Evolutionary conservation across 2,329 filamentous ascomycete genomes (phyloP).

Genomic region (Claviceps maximensis): DNA sequence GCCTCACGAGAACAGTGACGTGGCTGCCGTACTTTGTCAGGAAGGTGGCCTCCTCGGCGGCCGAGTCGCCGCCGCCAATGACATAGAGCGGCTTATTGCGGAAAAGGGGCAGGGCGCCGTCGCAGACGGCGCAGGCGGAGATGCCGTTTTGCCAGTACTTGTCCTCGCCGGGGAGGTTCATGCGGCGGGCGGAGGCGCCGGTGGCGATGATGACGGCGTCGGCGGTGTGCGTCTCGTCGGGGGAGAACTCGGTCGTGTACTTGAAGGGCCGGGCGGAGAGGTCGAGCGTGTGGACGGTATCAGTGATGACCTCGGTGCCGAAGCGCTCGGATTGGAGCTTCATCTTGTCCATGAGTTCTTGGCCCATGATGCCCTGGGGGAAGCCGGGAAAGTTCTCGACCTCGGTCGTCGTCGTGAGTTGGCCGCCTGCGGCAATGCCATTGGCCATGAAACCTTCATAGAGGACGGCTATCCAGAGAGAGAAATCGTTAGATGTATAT

Average conservation of each 20-base stretch:
- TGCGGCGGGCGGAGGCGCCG: conserved; percentile 76
- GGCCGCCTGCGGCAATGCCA: conserved; percentile 87
- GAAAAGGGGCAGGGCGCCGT: conserved; percentile 95
- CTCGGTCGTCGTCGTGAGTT: conserved; percentile 96
- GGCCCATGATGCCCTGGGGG: conserved; percentile 74
- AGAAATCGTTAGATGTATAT: no score
- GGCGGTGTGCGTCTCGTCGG: conserved; percentile 72
- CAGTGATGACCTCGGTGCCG: conserved; percentile 83
- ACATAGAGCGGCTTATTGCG: conserved; percentile 90
- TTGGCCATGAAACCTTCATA: conserved; percentile 98
- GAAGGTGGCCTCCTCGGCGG: conserved; percentile 94
- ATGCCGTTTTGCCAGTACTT: conserved; percentile 97
- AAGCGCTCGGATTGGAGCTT: conserved; percentile 80
- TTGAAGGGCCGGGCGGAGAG: conserved; percentile 76
- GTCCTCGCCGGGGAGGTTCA: conserved; percentile 77
- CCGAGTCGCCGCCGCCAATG: conserved; percentile 92
- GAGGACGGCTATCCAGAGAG: conserved; percentile 49
- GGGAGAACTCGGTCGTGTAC: conserved; percentile 82
- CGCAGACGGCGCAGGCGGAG: conserved; percentile 92
- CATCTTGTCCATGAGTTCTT: conserved; percentile 92
- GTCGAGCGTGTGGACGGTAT: conserved; percentile 85
- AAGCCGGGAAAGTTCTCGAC: conserved; percentile 98
- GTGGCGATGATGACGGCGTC: conserved; percentile 91
- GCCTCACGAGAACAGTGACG: conserved; percentile 85
- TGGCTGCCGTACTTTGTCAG: conserved; percentile 94